Evolutionary conservation across 768 basidiomycete genomes (phyloP), one percentile per base, ranked within the genome.

Genomic region (Sarcomyxa edulis): DNA sequence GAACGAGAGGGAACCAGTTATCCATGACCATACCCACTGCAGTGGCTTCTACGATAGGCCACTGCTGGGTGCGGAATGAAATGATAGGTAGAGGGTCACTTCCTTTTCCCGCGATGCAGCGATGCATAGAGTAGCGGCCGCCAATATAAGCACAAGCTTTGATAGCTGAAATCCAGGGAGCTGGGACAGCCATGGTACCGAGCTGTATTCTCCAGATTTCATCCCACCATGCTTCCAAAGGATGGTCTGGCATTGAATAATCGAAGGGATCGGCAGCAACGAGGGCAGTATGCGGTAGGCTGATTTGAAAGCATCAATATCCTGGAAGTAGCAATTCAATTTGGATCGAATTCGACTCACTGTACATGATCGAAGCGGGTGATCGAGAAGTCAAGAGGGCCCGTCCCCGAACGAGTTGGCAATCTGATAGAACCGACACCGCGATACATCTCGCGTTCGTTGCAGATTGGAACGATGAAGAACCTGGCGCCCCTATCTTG

Each of bases 21-120:
- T 62, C 62, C 54, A 79, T 57, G 20, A 81, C 75, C 52, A 70
- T 62, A 5, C 65, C 65, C 14, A 69, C 69, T 2, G 79, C 71
- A 3, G 70, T 63, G 4, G 74, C 72, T 25, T 73, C 67, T 27
- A 72, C 51, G 26, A 83, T 61, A 2, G 81, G 76, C 65, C 69
- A 70, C 37, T 82, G 76, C 45, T 83, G 81, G 0, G 81, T 82
- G 18, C 78, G 68, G 61, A 83, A 83, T 5, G 69, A 56, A 38
- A 81, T 65, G 48, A 83, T 79, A 0, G 76, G 76, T 3, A 69
- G 56, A 12, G 66, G 69, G 10, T 54, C 36, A 10, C 57, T 50
- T 5, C 51, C 54, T 45, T 69, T 68, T 5, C 74, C 75, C 14
- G 65, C 59, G 25, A 81, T 55, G 29, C 60, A 65, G 24, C 78